Evolutionary conservation across 2,329 filamentous ascomycete species (phyloP).

Genomic region (Fusarium nurragi): DNA sequence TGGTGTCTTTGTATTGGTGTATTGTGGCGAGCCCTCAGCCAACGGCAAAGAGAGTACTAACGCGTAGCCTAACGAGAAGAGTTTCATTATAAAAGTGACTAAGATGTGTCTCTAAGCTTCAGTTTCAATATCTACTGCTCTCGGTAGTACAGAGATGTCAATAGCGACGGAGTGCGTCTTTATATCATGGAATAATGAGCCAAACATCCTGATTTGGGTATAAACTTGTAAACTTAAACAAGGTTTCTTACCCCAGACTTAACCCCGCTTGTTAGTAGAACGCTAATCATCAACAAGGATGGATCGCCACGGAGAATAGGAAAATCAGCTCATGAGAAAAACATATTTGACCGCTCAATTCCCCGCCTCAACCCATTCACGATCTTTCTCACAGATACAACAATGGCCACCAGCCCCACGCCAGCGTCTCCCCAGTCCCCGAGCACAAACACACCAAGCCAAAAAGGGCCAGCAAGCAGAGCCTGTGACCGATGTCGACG

Average conservation of each 20-base stretch:
- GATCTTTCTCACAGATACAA: background rate
- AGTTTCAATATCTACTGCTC: too few relatives aligned
- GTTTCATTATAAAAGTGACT: conserved; percentile 12
- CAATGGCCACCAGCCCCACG: conserved; percentile 27
- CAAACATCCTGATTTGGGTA: background rate
- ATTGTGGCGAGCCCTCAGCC: background rate
- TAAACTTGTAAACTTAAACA: background rate
- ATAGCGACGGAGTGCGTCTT: background rate
- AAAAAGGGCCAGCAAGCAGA: conserved; percentile 33
- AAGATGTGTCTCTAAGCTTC: background rate
- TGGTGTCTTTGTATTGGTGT: conserved; percentile 27
- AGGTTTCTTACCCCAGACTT: conserved; percentile 21
- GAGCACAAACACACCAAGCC: conserved; percentile 16
- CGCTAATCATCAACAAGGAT: background rate
- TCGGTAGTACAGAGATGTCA: too few relatives aligned
- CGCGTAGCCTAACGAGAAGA: background rate
- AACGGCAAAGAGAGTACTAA: background rate
- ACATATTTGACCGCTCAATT: conserved; percentile 36
- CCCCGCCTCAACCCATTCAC: conserved; percentile 13
- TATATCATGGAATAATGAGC: background rate
- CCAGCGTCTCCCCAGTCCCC: conserved; percentile 32
- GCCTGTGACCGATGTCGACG: conserved; percentile 51
- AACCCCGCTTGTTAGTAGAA: conserved; percentile 3
- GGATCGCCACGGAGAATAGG: conserved; percentile 36
- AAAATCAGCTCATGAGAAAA: conserved; percentile 8